These are phyloP conservation scores for Rhytidiadelphus loreus DNA, from an alignment of 225 moss, liverwort and hornwort genomes.

Conservation along the genomic window DNA sequence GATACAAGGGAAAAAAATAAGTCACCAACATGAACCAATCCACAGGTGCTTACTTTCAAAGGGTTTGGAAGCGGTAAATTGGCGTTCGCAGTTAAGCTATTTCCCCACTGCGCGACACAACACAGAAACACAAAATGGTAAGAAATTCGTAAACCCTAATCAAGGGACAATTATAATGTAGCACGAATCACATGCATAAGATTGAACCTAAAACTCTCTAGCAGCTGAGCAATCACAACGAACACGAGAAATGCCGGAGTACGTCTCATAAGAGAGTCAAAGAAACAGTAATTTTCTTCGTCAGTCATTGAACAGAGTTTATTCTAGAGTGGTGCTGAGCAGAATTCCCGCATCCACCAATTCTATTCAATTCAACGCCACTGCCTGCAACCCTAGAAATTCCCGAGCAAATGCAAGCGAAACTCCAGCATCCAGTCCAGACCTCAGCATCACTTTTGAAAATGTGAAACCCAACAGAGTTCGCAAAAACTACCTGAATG, in stretches of 20 bases:
- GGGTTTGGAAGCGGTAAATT: slow-evolving; percentile 80
- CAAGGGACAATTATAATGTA: not conserved
- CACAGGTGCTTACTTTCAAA: slow-evolving; percentile 50
- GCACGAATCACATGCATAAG: not conserved
- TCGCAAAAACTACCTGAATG: not conserved
- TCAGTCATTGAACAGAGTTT: not conserved
- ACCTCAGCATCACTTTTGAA: not conserved
- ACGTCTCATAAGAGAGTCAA: not conserved
- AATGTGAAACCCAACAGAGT: too few relatives aligned
- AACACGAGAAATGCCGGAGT: not conserved
- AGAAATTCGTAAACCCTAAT: not conserved
- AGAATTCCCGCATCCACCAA: not conserved
- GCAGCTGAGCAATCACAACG: not conserved
- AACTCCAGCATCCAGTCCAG: not conserved
- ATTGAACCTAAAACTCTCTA: not conserved
- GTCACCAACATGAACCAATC: not conserved
- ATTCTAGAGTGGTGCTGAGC: not conserved
- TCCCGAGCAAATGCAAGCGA: not conserved
- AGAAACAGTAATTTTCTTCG: not conserved
- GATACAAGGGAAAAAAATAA: not conserved
- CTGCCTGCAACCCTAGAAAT: not conserved
- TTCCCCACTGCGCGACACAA: slow-evolving; percentile 67
- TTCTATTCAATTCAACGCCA: not conserved
- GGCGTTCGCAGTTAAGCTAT: slow-evolving; percentile 78
- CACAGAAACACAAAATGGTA: not conserved